Percentiles rank a stretch among this genome's conserved stretches.
Conservation (phyloP, 1,139 yeast genomes). For the Nadsonia commutata region DNA sequence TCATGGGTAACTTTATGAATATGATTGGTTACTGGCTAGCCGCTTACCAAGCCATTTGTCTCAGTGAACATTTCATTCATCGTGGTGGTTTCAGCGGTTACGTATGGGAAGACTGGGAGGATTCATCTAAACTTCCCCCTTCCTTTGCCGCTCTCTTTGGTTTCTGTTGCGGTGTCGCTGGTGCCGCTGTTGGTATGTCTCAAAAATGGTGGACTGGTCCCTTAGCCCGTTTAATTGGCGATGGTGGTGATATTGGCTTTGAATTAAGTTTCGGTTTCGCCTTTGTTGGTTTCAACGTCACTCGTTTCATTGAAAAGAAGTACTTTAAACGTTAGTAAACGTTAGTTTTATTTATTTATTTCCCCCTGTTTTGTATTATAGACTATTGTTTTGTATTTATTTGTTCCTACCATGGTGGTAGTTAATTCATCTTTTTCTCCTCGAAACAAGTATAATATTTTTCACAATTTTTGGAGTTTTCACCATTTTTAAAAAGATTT, state of each 20-base stretch:
- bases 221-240: conserved; percentile 47
- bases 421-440: too few relatives aligned
- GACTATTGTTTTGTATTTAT: too few relatives aligned
- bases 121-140: conserved; percentile 44
- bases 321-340: too few relatives aligned
- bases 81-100: conserved; percentile 42
- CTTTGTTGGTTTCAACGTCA: conserved; percentile 43
- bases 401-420: too few relatives aligned
- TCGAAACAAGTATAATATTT: too few relatives aligned
- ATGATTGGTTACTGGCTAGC: conserved; percentile 84
- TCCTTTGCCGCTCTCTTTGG: conserved; percentile 70
- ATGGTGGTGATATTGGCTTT: conserved; percentile 80
- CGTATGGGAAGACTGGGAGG: conserved; percentile 46
- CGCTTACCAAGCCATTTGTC: conserved; percentile 56
- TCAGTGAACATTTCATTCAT: conserved; percentile 70
- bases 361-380: too few relatives aligned
- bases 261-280: conserved; percentile 63
- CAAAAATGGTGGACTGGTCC: conserved; percentile 76
- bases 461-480: too few relatives aligned
- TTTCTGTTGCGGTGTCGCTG: conserved; percentile 71
- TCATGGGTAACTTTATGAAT: conserved; percentile 79
- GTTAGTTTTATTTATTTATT: too few relatives aligned
- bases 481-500: too few relatives aligned
- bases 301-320: conserved; percentile 47
- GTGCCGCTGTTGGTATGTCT: conserved; percentile 74